A percentile compares a stretch with the other conserved stretches of the same genome.
These are phyloP conservation scores for Neonothopanus nambi DNA, from an alignment of 1,284 basidiomycete species.

Conservation along the genomic window DNA sequence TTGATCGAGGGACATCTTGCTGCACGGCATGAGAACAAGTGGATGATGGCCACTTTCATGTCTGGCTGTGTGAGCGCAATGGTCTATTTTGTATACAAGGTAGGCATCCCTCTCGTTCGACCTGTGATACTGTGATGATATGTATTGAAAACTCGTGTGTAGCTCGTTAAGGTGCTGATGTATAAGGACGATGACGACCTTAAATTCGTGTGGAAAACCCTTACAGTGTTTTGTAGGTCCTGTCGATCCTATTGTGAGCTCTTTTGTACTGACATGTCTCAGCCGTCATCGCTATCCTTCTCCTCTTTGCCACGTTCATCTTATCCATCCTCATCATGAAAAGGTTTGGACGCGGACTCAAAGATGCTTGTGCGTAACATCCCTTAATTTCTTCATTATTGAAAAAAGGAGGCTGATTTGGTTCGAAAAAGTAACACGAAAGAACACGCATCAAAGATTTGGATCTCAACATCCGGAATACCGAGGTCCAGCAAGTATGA, in stretches of 20 bases:
- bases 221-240: conserved; percentile 67
- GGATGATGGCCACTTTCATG: conserved; percentile 88
- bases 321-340: conserved; percentile 70
- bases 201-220: conserved; percentile 61
- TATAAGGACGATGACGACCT: conserved; percentile 50
- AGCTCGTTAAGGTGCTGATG: conserved; percentile 67
- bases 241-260: neutral
- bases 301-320: conserved; percentile 72
- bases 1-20: conserved; percentile 83
- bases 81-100: conserved; percentile 92
- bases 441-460: conserved; percentile 37
- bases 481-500: conserved; percentile 61
- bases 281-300: conserved; percentile 77
- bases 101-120: conserved; percentile 32
- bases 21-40: conserved; percentile 82
- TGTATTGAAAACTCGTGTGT: neutral
- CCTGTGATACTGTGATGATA: conserved; percentile 9
- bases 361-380: conserved; percentile 65
- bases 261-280: conserved; percentile 10
- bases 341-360: conserved; percentile 81
- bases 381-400: conserved; percentile 16
- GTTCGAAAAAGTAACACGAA: conserved; percentile 52
- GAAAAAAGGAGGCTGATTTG: neutral
- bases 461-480: conserved; percentile 38
- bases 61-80: conserved; percentile 77